phyloP scores from a whole-genome alignment of 495 filamentous ascomycete species.

The Penicillium ochrochloron region DNA sequence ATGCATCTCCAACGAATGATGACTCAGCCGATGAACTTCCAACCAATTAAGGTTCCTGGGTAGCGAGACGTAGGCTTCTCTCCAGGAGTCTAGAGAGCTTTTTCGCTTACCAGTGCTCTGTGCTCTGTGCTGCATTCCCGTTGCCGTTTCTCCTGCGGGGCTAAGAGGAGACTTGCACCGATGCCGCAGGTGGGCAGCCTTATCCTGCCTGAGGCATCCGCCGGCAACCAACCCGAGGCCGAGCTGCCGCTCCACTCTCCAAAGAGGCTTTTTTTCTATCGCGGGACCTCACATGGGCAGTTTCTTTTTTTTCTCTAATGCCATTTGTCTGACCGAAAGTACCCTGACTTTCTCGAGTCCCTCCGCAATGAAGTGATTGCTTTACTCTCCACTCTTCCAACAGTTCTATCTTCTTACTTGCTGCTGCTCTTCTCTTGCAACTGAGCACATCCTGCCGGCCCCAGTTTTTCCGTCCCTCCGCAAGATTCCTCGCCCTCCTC shows the following conservation, averaged over 20 bases:
- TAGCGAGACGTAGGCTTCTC: conserved; percentile 20
- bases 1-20: background rate
- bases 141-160: conserved; percentile 24
- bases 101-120: conserved; percentile 12
- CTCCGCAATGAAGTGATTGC: conserved; percentile 47
- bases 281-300: conserved; percentile 41
- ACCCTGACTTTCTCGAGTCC: conserved; percentile 26
- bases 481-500: conserved; percentile 36
- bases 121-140: conserved; percentile 12
- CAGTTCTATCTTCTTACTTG: conserved; percentile 12
- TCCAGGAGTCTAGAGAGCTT: background rate
- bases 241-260: conserved; percentile 35
- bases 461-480: conserved; percentile 44
- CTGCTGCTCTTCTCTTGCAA: conserved; percentile 23
- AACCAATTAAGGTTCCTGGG: conserved; percentile 6
- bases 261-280: conserved; percentile 44
- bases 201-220: conserved; percentile 14
- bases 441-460: conserved; percentile 30
- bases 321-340: conserved; percentile 23
- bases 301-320: conserved; percentile 30
- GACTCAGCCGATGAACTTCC: conserved; percentile 3
- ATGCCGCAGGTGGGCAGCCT: conserved; percentile 34
- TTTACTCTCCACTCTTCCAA: conserved; percentile 27
- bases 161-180: conserved; percentile 33
- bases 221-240: conserved; percentile 28